Conservation (phyloP, 768 basidiomycete species). For the Boletus patriciae region DNA sequence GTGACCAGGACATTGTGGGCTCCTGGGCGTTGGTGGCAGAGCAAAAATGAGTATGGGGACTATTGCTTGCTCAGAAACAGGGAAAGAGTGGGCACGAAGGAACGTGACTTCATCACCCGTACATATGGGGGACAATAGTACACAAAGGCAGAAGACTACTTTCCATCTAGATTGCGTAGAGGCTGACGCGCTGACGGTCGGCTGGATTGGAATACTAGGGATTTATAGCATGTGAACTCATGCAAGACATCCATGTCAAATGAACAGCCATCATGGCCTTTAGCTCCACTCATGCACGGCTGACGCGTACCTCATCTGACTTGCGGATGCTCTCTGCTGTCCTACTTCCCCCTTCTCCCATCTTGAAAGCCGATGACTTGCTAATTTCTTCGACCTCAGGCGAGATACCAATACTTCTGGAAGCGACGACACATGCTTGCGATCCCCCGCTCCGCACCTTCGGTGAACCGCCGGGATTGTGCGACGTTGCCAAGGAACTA, state of each 20-base stretch:
- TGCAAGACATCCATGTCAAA: neutral
- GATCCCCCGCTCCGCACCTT: conserved; percentile 2
- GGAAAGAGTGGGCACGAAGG: conserved; percentile 31
- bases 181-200: conserved; percentile 19
- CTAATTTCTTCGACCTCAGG: conserved; percentile 42
- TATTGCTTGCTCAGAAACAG: conserved; percentile 83
- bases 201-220: conserved; percentile 21
- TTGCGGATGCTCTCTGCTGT: conserved; percentile 38
- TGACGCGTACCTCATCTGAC: conserved; percentile 43
- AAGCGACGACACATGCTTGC: conserved; percentile 16
- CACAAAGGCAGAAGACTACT: conserved; percentile 5
- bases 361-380: conserved; percentile 41
- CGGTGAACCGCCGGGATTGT: neutral
- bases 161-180: conserved; percentile 7
- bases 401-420: conserved; percentile 53
- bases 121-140: conserved; percentile 8
- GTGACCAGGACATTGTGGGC: conserved; percentile 80
- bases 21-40: conserved; percentile 69
- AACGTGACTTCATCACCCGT: conserved; percentile 16
- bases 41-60: conserved; percentile 77
- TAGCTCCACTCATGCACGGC: conserved; percentile 20
- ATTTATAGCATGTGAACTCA: conserved; percentile 1
- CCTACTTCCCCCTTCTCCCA: conserved; percentile 47
- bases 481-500: conserved; percentile 6
- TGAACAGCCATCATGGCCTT: conserved; percentile 13